Evolutionary conservation across 257 asterid species (phyloP).

Genomic region (Craterostigma plantagineum): DNA sequence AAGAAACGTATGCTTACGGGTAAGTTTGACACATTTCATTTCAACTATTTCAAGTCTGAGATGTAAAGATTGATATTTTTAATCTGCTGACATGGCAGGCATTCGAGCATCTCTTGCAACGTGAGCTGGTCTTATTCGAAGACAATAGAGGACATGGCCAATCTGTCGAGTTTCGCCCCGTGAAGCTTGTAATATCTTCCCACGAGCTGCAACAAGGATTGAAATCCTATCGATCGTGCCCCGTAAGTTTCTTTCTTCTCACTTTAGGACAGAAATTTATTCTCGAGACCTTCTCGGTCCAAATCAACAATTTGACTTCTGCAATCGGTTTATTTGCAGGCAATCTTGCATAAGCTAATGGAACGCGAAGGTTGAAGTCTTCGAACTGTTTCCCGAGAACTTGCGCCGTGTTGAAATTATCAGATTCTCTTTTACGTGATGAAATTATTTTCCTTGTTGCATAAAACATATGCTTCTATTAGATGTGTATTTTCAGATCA

Average conservation of each 20-base stretch:
- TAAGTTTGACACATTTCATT: conserved; percentile 15
- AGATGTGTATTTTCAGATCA: too few relatives aligned
- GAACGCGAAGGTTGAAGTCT: conserved; percentile 17
- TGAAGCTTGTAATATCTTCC: conserved; percentile 52
- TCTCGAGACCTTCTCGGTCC: not conserved
- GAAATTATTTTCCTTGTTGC: too few relatives aligned
- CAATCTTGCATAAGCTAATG: conserved; percentile 19
- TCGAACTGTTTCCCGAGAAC: too few relatives aligned
- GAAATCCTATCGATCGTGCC: conserved; percentile 60
- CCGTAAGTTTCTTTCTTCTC: conserved; percentile 25
- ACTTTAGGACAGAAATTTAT: not conserved
- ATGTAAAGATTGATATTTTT: not conserved
- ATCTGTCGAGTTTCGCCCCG: conserved; percentile 70
- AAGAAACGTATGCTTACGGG: conserved; percentile 73
- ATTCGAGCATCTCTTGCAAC: conserved; percentile 79
- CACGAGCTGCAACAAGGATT: conserved; percentile 65
- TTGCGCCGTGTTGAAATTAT: too few relatives aligned
- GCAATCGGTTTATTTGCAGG: conserved; percentile 12
- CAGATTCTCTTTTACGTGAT: too few relatives aligned
- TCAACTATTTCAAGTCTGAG: not conserved
- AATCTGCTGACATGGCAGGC: conserved; percentile 25
- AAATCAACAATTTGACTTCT: too few relatives aligned
- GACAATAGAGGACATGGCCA: conserved; percentile 64
- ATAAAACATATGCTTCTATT: too few relatives aligned
- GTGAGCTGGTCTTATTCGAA: conserved; percentile 50